Percentiles rank a stretch among this genome's conserved stretches.
Conservation (phyloP, 1,284 basidiomycete species). For the Moesziomyces globuligerus region DNA sequence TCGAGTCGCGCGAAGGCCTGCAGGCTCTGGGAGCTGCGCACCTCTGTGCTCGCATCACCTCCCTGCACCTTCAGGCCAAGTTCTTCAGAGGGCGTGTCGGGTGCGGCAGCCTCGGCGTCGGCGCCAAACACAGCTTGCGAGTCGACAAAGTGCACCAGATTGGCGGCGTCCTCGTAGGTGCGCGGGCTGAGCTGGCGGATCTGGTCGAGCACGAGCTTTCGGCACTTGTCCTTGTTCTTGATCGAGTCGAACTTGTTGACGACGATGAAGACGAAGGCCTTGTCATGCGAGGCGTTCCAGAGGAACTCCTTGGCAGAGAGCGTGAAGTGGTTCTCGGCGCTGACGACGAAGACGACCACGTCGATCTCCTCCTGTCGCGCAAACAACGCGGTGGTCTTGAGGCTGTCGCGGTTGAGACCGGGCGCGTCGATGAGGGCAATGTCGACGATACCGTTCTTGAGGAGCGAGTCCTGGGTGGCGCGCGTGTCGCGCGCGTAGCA, state of each 20-base stretch:
- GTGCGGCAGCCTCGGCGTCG: conserved; percentile 34
- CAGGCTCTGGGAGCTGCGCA: conserved; percentile 25
- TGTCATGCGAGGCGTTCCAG: conserved; percentile 91
- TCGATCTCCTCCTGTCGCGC: conserved; percentile 98
- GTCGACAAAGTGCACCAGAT: conserved; percentile 98
- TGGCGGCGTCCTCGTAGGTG: conserved; percentile 88
- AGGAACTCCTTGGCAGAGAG: conserved; percentile 95
- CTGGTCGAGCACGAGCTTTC: conserved; percentile 88
- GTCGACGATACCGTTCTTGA: conserved; percentile 92
- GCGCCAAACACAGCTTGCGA: conserved; percentile 71
- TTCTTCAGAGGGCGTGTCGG: conserved; percentile 48
- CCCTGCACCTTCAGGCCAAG: conserved; percentile 41
- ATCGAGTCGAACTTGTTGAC: conserved; percentile 99
- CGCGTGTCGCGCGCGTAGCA: conserved; percentile 65
- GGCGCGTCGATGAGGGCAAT: conserved; percentile 99
- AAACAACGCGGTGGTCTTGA: conserved; percentile 96
- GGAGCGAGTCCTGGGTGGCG: conserved; percentile 54
- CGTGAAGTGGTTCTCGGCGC: conserved; percentile 98
- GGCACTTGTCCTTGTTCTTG: conserved; percentile 93
- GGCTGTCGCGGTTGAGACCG: conserved; percentile 92
- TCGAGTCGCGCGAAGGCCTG: conserved; percentile 86
- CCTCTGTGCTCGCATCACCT: conserved; percentile 7
- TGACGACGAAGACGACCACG: conserved; percentile 97
- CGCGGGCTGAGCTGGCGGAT: conserved; percentile 90
- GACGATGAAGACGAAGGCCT: conserved; percentile 97